phyloP scores from a whole-genome alignment of 1,284 basidiomycete genomes.

The Ustilago nuda region DNA sequence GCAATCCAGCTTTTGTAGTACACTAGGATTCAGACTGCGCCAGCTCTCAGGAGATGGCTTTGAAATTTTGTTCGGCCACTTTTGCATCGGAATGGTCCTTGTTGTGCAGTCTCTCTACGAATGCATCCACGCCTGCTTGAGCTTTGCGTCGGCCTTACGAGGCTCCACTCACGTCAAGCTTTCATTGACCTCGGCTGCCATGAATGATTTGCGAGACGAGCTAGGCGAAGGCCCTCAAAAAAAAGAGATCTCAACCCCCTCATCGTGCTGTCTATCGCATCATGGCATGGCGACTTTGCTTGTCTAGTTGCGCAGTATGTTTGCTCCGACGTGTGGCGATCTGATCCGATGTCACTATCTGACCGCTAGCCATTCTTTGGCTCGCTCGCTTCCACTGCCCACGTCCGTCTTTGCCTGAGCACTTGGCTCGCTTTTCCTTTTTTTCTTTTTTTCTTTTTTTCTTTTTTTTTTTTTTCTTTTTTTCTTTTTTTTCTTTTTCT shows the following conservation, averaged over 20 bases:
- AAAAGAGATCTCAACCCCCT: neutral
- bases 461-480: too few relatives aligned
- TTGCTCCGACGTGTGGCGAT: neutral
- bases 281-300: neutral
- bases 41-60: neutral
- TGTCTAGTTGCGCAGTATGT: neutral
- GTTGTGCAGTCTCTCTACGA: neutral
- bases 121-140: neutral
- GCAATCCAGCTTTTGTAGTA: neutral
- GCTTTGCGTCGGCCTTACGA: neutral
- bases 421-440: neutral
- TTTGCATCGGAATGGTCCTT: neutral
- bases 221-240: neutral
- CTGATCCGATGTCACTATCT: neutral
- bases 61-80: slow-evolving; percentile 2
- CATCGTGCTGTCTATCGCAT: neutral
- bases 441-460: too few relatives aligned
- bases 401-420: neutral
- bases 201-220: neutral
- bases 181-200: neutral
- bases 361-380: neutral
- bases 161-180: neutral
- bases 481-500: too few relatives aligned
- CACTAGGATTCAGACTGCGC: neutral
- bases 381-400: slow-evolving; percentile 1